Conservation (phyloP, 2,329 filamentous ascomycete genomes). For the Colletotrichum lindemuthianum region DNA sequence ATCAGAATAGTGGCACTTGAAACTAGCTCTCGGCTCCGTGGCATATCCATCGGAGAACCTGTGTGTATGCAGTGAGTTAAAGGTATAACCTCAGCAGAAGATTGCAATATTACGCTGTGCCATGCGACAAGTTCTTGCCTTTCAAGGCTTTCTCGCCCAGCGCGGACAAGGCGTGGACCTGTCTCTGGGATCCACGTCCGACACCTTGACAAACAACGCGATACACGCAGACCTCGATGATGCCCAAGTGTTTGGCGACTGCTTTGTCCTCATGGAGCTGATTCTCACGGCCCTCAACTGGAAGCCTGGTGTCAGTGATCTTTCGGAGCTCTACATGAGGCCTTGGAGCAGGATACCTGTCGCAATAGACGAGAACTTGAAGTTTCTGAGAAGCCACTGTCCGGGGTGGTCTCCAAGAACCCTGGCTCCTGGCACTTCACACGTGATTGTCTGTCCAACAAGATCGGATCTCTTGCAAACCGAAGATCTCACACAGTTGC, state of each 20-base stretch:
- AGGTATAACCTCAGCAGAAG: background rate
- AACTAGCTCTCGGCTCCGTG: fast-evolving
- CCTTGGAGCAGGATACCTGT: background rate
- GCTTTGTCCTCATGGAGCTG: background rate
- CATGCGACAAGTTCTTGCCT: constrained; percentile 4
- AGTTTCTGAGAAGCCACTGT: background rate
- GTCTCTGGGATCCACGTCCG: background rate
- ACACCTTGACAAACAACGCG: background rate
- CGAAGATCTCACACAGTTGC: fast-evolving
- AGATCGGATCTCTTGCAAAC: fast-evolving
- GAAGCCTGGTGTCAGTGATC: background rate
- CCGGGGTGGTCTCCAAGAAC: background rate
- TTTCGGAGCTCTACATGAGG: fast-evolving
- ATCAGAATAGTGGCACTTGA: background rate
- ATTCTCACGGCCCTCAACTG: background rate
- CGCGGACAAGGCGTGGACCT: background rate
- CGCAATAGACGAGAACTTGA: background rate
- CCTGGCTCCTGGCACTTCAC: fast-evolving
- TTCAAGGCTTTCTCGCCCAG: constrained; percentile 9
- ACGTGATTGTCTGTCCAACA: fast-evolving
- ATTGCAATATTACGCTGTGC: background rate
- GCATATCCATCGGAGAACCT: background rate
- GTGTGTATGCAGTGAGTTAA: background rate
- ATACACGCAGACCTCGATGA: background rate
- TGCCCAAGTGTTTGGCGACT: constrained; percentile 2